phyloP scores from a whole-genome alignment of 2,329 filamentous ascomycete genomes.

The Colletotrichum shisoi region DNA sequence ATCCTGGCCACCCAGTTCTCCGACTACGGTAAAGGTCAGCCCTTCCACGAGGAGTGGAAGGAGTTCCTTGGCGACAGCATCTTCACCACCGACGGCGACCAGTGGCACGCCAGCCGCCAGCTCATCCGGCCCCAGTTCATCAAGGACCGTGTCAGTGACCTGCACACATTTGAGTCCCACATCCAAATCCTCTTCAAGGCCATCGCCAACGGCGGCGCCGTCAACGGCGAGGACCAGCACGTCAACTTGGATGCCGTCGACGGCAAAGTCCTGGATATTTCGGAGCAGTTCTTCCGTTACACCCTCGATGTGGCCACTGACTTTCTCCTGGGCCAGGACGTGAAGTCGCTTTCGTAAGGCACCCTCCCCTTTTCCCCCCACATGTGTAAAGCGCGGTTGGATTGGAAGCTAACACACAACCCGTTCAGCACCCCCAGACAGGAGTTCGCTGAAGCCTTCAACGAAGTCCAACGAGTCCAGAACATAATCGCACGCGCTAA shows the following conservation, averaged over 20 bases:
- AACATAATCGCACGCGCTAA: slow-evolving; percentile 71
- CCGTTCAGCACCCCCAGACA: slow-evolving; percentile 61
- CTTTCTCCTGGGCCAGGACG: slow-evolving; percentile 81
- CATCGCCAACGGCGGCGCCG: slow-evolving; percentile 66
- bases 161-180: slow-evolving; percentile 82
- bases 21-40: slow-evolving; percentile 82
- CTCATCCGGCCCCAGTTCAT: slow-evolving; percentile 87
- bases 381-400: not conserved
- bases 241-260: slow-evolving; percentile 70
- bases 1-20: slow-evolving; percentile 84
- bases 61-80: slow-evolving; percentile 79
- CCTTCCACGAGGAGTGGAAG: slow-evolving; percentile 78
- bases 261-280: slow-evolving; percentile 71
- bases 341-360: slow-evolving; percentile 66
- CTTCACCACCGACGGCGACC: slow-evolving; percentile 79
- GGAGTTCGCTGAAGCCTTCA: slow-evolving; percentile 82
- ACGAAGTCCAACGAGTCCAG: slow-evolving; percentile 78
- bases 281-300: slow-evolving; percentile 82
- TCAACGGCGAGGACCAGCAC: slow-evolving; percentile 67
- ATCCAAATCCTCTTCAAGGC: slow-evolving; percentile 75
- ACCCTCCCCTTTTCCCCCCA: not conserved
- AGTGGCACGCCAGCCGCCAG: slow-evolving; percentile 82
- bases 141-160: slow-evolving; percentile 81
- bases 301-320: slow-evolving; percentile 87
- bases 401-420: slow-evolving; percentile 14